Evolutionary conservation across 2,329 filamentous ascomycete genomes (phyloP), one percentile per base, ranked within the genome.

Genomic region (Ascomycota sp.): DNA sequence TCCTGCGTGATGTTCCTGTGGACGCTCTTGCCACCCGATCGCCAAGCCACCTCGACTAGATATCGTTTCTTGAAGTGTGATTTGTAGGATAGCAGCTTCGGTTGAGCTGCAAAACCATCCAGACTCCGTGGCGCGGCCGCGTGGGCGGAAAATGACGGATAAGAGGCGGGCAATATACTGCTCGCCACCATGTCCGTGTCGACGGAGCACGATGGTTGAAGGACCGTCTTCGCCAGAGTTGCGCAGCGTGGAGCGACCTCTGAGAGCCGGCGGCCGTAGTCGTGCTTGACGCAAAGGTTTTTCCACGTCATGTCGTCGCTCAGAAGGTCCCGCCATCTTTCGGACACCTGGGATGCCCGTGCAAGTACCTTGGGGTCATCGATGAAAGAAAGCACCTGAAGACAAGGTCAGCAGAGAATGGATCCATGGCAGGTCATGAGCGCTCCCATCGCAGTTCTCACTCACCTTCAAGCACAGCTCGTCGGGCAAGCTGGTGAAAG

Each of bases 221-320:
- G 44, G 32, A 42, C 48, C 29, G 47, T 41, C 31, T 44, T 49
- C 19, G 39, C 43, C 10, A 45, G 44, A 29, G 39, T 40, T n/a
- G 40, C 45, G 26, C 41, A 50, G 22, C 41, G 47, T 32, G 44
- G 47, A 11, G 55, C 51, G 20, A 61, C 57, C 35, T 68, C 64
- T 11, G 66, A 71, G 31, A 69, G 48, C 33, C 62, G 59, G 26
- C 67, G 61, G 51, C 53, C 71, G 51, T 93, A 98, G 36, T 89
- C 83, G 50, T 93, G 86, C 54, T 93, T 94, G 39, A 91, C 82
- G 49, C 86, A 95, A 13, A 98, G 65, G 36, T 89, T 82, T 58
- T 93, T 94, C 89, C 89, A 98, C 1, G 89, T 92, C 55, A 94
- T 85, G 51, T 98, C 89, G 50, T 98, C 89, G 46, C 78, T 86